Base-by-base conservation (phyloP, 2,329 filamentous ascomycete species). In the Albifimbria verrucaria region DNA sequence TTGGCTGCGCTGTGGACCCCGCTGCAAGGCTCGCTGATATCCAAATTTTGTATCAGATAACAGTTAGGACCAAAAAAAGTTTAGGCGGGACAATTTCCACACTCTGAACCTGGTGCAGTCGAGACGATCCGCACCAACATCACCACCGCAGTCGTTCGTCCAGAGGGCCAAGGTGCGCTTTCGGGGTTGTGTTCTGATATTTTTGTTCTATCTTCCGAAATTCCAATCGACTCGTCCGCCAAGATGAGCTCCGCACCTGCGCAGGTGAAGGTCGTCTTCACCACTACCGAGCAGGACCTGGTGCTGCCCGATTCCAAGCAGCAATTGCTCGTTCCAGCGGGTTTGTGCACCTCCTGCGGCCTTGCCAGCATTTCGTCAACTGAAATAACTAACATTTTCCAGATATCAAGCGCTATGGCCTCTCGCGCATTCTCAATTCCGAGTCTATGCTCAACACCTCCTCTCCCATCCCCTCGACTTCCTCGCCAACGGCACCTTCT, bases 401-500 rank as follows among this genome's bases (percentile, higher is more conserved):
- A 83, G 85, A 87, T 60, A 83, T 88, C 62, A 83, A 85, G 66
- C 81, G 86, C 65, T 88, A 88, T 81, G 85, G 84, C 61, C 77
- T 89, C 51, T 88, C 85, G 18, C 80, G 85, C 54, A 84, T 89
- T 55, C 78, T 89, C 67, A 89, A 89, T 71, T 88, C 86, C 63
- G 82, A 86, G 75, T 83, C 83, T 28, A 87, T 89, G 80, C 84
- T 89, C 69, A 77, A 80, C 67, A 87, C 83, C 45, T 67, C 78
- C 24, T 74, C 76, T 11, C 85, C 89, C 12, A 80, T 92, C 46
- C 90, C 18, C 88, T 99, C 72, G 94, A 99, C 72, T 97, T 99
- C 76, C 82, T 99, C 62, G 87, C 96, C 73, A 94, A 97, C 71
- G 94, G 94, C 70, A 87, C 88, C 65, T 97, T 96, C 72, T 82